Conservation (phyloP, 2,329 filamentous ascomycete genomes). For the Cladosporium sphaerospermum region DNA sequence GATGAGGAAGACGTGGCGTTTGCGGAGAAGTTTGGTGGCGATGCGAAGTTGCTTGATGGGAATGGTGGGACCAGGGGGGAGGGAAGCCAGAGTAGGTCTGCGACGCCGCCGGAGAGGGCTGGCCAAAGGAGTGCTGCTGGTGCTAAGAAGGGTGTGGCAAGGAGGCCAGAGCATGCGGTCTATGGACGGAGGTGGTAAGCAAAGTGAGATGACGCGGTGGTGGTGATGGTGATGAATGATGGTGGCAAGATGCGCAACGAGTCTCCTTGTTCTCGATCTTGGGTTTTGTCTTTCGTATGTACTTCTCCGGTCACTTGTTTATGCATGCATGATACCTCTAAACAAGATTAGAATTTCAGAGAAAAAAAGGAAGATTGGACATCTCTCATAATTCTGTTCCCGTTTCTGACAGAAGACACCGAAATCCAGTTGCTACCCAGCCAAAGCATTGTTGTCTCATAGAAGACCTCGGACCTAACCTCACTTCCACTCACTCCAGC, state of each 20-base stretch:
- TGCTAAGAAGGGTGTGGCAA: slow-evolving; percentile 17
- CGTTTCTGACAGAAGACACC: too few relatives aligned
- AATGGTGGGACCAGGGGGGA: neutral
- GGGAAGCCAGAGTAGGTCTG: slow-evolving; percentile 10
- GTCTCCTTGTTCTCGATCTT: neutral
- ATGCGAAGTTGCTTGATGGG: slow-evolving; percentile 31
- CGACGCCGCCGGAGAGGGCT: slow-evolving; percentile 1
- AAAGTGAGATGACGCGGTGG: neutral
- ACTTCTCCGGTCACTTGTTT: neutral
- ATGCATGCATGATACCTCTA: too few relatives aligned
- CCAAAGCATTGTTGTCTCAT: too few relatives aligned
- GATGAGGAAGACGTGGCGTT: slow-evolving; percentile 38
- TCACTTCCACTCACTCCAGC: too few relatives aligned
- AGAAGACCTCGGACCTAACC: too few relatives aligned
- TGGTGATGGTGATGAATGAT: neutral
- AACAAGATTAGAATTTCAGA: too few relatives aligned
- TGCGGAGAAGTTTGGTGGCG: slow-evolving; percentile 29
- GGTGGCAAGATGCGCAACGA: neutral
- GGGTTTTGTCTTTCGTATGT: neutral
- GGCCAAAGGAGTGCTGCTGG: slow-evolving; percentile 7
- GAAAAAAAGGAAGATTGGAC: too few relatives aligned
- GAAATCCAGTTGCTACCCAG: too few relatives aligned
- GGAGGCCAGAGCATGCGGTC: slow-evolving; percentile 29
- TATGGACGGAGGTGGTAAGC: slow-evolving; percentile 31
- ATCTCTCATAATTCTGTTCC: too few relatives aligned